A percentile compares a stretch with the other conserved stretches of the same genome.
Conservation (phyloP, 2,329 filamentous ascomycete species). For the Colletotrichum sp. region DNA sequence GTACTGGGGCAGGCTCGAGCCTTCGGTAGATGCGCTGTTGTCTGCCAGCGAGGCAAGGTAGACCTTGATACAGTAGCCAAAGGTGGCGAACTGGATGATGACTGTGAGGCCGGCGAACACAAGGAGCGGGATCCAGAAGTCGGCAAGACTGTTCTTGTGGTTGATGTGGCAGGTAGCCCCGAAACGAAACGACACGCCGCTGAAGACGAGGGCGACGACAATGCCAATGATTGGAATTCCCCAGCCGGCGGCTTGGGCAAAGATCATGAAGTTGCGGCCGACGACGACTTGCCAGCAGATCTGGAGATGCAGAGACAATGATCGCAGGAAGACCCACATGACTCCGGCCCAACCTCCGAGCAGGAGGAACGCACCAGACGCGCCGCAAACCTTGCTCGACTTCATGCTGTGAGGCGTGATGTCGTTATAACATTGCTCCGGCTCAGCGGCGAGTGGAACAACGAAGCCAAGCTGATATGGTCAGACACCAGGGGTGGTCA, state of each 20-base stretch:
- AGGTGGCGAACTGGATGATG: conserved; percentile 83
- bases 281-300: conserved; percentile 97
- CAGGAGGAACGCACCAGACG: conserved; percentile 85
- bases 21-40: conserved; percentile 71
- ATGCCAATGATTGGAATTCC: conserved; percentile 80
- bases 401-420: conserved; percentile 96
- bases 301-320: conserved; percentile 91
- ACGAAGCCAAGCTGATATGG: conserved; percentile 79
- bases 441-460: conserved; percentile 79
- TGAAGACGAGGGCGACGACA: conserved; percentile 77
- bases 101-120: conserved; percentile 78
- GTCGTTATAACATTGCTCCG: conserved; percentile 82
- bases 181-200: conserved; percentile 93
- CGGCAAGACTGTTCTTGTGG: conserved; percentile 79
- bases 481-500: background rate
- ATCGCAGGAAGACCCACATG: conserved; percentile 91
- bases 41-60: conserved; percentile 86
- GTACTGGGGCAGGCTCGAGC: conserved; percentile 77
- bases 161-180: conserved; percentile 94
- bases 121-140: conserved; percentile 90
- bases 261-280: conserved; percentile 88
- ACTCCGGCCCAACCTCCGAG: conserved; percentile 84
- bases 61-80: conserved; percentile 92
- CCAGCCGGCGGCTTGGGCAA: conserved; percentile 82
- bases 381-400: conserved; percentile 80